Evolutionary conservation across 2,329 filamentous ascomycete species (phyloP), one percentile per base, ranked within the genome.

Genomic region (Lachnellula willkommii): DNA sequence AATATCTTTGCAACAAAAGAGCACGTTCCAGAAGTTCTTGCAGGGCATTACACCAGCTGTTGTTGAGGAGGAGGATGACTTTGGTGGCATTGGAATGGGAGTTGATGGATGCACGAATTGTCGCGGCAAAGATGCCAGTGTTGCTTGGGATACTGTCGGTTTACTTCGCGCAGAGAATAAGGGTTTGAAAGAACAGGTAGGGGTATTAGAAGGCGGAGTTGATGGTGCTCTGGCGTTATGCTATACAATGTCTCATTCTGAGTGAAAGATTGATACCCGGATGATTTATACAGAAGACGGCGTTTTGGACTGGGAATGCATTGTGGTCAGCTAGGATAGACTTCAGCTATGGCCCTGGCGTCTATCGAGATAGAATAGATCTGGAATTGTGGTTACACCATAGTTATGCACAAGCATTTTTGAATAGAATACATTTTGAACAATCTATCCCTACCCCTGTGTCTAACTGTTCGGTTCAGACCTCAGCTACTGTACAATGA

Each of bases 121-220:
- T 67, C 70, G 75, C 52, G 82, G 83, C 12, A 77, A 79, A 63
- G 79, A 81, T 52, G 75, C 79, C 12, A 82, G 80, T 60, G 75
- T 82, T 39, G 83, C 83, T 4, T 87, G 83, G 83, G 78, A 86
- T 64, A 84, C 83, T 4, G 83, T 84, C n/a, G 76, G 77, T 52
- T 60, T 85, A 47, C 70, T 87, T 56, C 74, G 81, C 40, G 79
- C 82, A 47, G 84, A 87, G 73, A 87, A 87, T 62, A 78, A 74
- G 64, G 76, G 77, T 8, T 68, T 87, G 50, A 87, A 87, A 72
- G 74, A 76, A 40, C 72, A 82, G 20, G 80, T 87, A 3, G 75
- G 77, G 17, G 74, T 81, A 61, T 69, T 87, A 3, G 83, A 87
- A 70, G 74, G 72, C 2, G 82, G 77, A 4, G 78, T 87, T 5